Evolutionary conservation across 345 rosid species (phyloP).

Genomic region (Bruguiera parviflora): DNA sequence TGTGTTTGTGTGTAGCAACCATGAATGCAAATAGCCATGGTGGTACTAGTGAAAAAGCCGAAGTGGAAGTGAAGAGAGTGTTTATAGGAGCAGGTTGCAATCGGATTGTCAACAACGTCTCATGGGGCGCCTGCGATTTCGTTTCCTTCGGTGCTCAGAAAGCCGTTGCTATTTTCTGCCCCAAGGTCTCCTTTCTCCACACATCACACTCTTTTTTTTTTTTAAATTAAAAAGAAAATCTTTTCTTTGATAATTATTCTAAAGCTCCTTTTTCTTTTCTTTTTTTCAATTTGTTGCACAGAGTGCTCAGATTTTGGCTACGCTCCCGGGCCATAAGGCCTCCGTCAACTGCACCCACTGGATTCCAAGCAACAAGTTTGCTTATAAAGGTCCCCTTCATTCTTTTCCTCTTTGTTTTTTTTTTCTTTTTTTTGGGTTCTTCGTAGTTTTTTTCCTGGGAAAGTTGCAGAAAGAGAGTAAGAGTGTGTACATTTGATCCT

Average conservation of each 20-base stretch:
- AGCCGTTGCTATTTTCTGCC: constrained; percentile 77
- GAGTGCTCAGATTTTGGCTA: constrained; percentile 79
- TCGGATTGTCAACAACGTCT: constrained; percentile 77
- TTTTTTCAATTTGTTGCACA: constrained; percentile 12
- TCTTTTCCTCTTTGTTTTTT: background rate
- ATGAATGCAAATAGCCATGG: background rate
- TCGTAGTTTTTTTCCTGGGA: background rate
- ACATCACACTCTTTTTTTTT: background rate
- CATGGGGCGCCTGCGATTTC: constrained; percentile 84
- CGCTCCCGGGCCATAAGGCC: constrained; percentile 84
- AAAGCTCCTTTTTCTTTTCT: background rate
- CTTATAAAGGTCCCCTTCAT: constrained; percentile 56
- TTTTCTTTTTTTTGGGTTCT: background rate
- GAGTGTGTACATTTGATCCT: no score
- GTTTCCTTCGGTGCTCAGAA: constrained; percentile 84
- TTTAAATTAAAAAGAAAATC: no score
- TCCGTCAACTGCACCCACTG: constrained; percentile 85
- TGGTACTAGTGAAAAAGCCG: background rate
- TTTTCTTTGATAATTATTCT: background rate
- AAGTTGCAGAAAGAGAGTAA: no score
- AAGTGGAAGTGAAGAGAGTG: constrained; percentile 50
- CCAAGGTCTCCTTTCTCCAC: constrained; percentile 40
- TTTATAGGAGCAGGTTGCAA: constrained; percentile 95
- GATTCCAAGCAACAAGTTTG: constrained; percentile 73
- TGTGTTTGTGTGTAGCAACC: no score